These are phyloP conservation scores for Aureobasidium sp. DNA, from an alignment of 2,329 filamentous ascomycete species.

Conservation along the genomic window DNA sequence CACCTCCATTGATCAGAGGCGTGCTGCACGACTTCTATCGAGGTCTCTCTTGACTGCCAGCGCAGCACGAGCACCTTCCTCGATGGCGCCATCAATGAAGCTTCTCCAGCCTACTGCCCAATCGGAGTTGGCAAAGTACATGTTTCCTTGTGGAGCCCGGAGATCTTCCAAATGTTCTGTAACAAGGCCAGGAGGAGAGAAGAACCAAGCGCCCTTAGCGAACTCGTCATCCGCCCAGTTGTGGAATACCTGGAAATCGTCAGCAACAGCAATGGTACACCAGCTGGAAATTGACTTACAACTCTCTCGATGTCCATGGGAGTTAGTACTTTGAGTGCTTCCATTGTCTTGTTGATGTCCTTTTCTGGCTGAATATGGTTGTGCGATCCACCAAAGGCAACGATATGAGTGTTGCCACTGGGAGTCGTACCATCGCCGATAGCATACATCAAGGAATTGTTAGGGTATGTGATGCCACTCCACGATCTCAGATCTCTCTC, in stretches of 20 bases:
- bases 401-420: conserved; percentile 9
- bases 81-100: conserved; percentile 32
- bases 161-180: conserved; percentile 24
- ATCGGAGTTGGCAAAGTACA: conserved; percentile 30
- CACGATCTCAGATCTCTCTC: conserved; percentile 10
- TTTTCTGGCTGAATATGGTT: conserved; percentile 8
- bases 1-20: neutral
- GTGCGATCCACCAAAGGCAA: conserved; percentile 1
- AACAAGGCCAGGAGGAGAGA: conserved; percentile 17
- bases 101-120: conserved; percentile 32
- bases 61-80: conserved; percentile 23
- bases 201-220: conserved; percentile 27
- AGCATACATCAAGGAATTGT: conserved; percentile 1
- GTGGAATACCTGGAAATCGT: conserved; percentile 18
- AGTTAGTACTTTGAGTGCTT: neutral
- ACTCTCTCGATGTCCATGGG: conserved; percentile 8
- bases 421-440: conserved; percentile 11
- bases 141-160: conserved; percentile 23
- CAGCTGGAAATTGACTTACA: neutral
- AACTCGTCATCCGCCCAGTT: conserved; percentile 29
- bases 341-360: conserved; percentile 4
- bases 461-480: conserved; percentile 10
- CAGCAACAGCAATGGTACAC: neutral
- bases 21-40: neutral
- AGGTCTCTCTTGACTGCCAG: conserved; percentile 8